Percentiles rank a stretch among this genome's conserved stretches.
phyloP scores from a whole-genome alignment of 495 filamentous ascomycete species.

The Penicillium malachiteum region DNA sequence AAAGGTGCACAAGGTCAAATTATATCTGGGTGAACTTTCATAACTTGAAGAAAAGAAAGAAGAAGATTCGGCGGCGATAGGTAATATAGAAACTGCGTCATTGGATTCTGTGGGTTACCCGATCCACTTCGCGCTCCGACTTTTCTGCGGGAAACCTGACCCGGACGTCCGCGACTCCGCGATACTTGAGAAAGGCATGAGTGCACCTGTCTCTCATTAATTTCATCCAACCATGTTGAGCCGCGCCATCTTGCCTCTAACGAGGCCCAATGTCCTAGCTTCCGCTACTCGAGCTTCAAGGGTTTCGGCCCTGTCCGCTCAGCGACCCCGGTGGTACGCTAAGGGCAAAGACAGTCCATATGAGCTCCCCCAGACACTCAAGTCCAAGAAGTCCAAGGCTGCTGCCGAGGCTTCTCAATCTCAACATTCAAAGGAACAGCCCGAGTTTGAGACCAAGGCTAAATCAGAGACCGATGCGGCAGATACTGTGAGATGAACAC shows the following conservation, averaged over 20 bases:
- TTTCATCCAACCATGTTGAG: slow-evolving; percentile 40
- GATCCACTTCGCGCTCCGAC: slow-evolving; percentile 25
- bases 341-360: slow-evolving; percentile 50
- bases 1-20: slow-evolving; percentile 59
- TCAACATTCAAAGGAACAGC: slow-evolving; percentile 41
- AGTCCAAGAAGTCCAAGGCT: slow-evolving; percentile 26
- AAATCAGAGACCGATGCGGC: slow-evolving; percentile 39
- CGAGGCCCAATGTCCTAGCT: slow-evolving; percentile 43
- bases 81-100: slow-evolving; percentile 27
- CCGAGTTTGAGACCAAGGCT: slow-evolving; percentile 44
- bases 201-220: slow-evolving; percentile 23
- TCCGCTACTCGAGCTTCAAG: slow-evolving; percentile 39
- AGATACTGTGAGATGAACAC: slow-evolving; percentile 23
- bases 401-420: slow-evolving; percentile 21
- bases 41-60: slow-evolving; percentile 32
- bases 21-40: slow-evolving; percentile 69
- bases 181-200: slow-evolving; percentile 24
- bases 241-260: slow-evolving; percentile 45
- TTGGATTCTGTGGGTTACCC: slow-evolving; percentile 21
- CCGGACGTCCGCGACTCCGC: slow-evolving; percentile 2
- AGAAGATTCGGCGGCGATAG: slow-evolving; percentile 21
- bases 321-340: slow-evolving; percentile 46
- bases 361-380: slow-evolving; percentile 40
- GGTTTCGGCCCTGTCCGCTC: slow-evolving; percentile 30
- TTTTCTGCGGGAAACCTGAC: slow-evolving; percentile 31